Base-by-base conservation (phyloP, 2,329 filamentous ascomycete genomes). In the Tolypocladium tundrense region DNA sequence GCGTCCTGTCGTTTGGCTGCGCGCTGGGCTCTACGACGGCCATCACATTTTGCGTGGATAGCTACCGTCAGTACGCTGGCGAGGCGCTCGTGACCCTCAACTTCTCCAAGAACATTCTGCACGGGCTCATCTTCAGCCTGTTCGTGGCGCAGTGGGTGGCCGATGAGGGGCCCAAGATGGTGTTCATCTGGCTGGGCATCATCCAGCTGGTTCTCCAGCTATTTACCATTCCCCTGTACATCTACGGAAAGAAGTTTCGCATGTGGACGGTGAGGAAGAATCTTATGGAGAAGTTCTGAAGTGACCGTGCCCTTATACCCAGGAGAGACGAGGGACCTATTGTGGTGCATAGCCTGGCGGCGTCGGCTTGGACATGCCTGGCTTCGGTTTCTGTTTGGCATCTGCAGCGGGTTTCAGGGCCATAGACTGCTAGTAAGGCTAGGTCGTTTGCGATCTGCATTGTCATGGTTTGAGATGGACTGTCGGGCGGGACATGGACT, bases 11-110 rank as follows among this genome's bases (percentile, higher is more conserved):
- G 0, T 97, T 97, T 67, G 94, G 93, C 1, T 97, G 93, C 73
- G 89, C 88, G 3, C 79, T 97, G 1, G 93, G 91, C 0, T 91
- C 88, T 35, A 97, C 93, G 0, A 97, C 92, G 0, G 81, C 90
- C 24, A 96, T 97, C 67, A 97, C 93, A 0, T 97, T 96, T 66
- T 91, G 88, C 57, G 91, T 97, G 9, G 93, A 97, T 73, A 91
- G 87, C 63, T 97, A 97, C 72, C 82, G 92, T 13, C 88, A 95
- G 67, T 97, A 96, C 71, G 93, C 93, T 0, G 92, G 91, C 24
- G 93, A 97, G 73, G 92, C 93, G 3, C 79, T 97, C 40, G 94
- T 97, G 16, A 97, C 93, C 24, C 77, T 97, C 64, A 97, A 97
- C 68, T 94, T 97, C 68, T 86, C 85, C 74, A 97, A 97, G 79